Conservation (phyloP, 2,329 filamentous ascomycete genomes). For the Ilyonectria mors-panacis region DNA sequence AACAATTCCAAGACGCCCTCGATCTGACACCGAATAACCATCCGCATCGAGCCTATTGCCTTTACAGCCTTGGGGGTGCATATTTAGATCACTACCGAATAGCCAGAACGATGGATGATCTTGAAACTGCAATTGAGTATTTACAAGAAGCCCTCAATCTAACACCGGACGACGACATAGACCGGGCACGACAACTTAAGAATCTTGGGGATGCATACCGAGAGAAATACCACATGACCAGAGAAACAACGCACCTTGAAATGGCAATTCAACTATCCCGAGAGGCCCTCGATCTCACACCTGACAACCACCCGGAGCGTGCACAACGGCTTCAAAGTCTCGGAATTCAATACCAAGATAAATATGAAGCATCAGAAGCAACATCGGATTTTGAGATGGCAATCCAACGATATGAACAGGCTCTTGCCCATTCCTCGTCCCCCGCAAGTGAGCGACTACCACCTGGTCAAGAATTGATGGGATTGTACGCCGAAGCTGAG, state of each 20-base stretch:
- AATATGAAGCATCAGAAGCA: not conserved
- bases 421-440: not conserved
- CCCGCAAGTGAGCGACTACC: not conserved
- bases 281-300: not conserved
- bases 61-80: too few species aligned
- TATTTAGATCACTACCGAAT: not conserved
- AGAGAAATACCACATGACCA: not conserved
- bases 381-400: not conserved
- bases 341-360: not conserved
- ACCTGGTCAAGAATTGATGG: not conserved
- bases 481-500: not conserved
- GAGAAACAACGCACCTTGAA: not conserved
- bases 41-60: not conserved
- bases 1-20: not conserved
- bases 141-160: not conserved
- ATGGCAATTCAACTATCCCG: not conserved
- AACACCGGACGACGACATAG: not conserved
- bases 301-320: not conserved
- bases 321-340: not conserved
- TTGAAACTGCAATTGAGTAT: not conserved
- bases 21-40: not conserved
- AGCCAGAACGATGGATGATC: not conserved
- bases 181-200: not conserved
- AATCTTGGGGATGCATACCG: not conserved
- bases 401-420: not conserved